Base-by-base conservation (phyloP, 352 stramenopile species). In the Pythium dissimile region DNA sequence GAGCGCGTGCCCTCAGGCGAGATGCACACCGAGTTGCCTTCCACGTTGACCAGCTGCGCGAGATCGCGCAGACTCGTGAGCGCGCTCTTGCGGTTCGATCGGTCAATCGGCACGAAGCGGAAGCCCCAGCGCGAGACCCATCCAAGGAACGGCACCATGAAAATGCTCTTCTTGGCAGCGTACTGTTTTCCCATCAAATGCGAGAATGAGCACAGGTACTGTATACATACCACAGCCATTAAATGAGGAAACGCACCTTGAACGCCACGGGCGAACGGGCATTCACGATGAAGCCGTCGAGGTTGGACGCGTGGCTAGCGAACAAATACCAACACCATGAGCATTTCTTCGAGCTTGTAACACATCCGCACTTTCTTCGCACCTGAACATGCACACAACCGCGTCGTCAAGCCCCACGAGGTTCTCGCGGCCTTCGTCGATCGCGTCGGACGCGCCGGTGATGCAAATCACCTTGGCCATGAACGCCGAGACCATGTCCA, bases 221-320 rank as follows among this genome's bases (percentile, higher is more conserved):
- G n/a, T n/a, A n/a, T n/a, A n/a, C n/a, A n/a, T n/a, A n/a, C n/a
- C n/a, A n/a, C n/a, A n/a, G n/a, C n/a, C n/a, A n/a, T n/a, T n/a
- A n/a, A 26, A 39, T 5, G 44, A 32, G 3, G n/a, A 49, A 48
- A 62, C 60, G 37, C 58, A 87, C 77, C 51, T 90, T 90, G 59
- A 94, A 76, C 5, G 81, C 77, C 55, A 79, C 59, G 0, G 82
- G 84, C 18, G 84, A 91, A 21, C 69, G 72, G 15, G 54, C 72
- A 43, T 91, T 91, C n/a, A 92, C 79, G 52, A 94, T 86, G 50
- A 94, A 88, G 7, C 80, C 82, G 49, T 94, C 84, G 8, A 91
- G 65, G 62, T 94, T 94, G 28, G 84, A 94, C 28, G 79, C 84
- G 61, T 94, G 84, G 63, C 84, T 77, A 32, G 27, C 20, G 16